Conservation (phyloP, 1,284 basidiomycete genomes). For the Naganishia liquefaciens region DNA sequence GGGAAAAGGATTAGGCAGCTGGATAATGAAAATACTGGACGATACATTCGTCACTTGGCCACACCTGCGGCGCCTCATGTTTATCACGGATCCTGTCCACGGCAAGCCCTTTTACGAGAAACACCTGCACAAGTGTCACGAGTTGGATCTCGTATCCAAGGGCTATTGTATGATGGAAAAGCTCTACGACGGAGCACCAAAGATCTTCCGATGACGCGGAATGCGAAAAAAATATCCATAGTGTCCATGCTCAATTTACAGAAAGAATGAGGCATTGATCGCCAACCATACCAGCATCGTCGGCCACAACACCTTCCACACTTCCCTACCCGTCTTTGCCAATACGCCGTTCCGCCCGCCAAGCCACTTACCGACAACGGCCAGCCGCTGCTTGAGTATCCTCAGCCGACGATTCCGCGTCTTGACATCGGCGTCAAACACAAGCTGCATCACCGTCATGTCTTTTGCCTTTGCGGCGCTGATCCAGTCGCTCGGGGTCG, state of each 20-base stretch:
- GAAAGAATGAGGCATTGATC: conserved; percentile 49
- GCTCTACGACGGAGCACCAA: conserved; percentile 13
- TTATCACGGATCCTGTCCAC: conserved; percentile 11
- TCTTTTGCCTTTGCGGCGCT: conserved; percentile 48
- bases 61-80: conserved; percentile 21
- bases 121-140: conserved; percentile 1
- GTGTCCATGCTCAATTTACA: conserved; percentile 16
- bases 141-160: conserved; percentile 12
- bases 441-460: conserved; percentile 42
- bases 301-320: conserved; percentile 44
- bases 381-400: conserved; percentile 32
- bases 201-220: conserved; percentile 4
- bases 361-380: conserved; percentile 44
- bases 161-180: conserved; percentile 22
- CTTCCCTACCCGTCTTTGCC: conserved; percentile 44
- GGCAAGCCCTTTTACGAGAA: conserved; percentile 29
- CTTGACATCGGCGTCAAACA: conserved; percentile 35
- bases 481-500: conserved; percentile 44
- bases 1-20: conserved; percentile 19
- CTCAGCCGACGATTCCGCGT: conserved; percentile 56
- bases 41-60: conserved; percentile 22
- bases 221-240: background rate
- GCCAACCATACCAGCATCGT: conserved; percentile 48
- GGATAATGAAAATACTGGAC: conserved; percentile 18
- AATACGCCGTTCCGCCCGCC: conserved; percentile 47